Base-by-base conservation (phyloP, 192 early-diverging fungal species). In the Irineochytrium annulatum region DNA sequence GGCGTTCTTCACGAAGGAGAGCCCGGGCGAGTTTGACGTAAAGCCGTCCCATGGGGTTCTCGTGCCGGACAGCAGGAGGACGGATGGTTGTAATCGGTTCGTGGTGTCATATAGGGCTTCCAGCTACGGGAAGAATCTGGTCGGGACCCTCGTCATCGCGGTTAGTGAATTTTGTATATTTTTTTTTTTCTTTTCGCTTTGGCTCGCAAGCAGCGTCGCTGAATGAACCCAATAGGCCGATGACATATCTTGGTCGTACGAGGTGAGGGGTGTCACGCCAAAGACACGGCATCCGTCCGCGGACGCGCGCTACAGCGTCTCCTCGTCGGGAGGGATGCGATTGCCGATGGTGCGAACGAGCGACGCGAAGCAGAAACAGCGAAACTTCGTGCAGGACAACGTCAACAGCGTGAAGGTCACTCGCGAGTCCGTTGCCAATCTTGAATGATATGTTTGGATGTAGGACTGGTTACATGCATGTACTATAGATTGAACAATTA, bases 61-160 rank as follows among this genome's bases (percentile, higher is more conserved):
- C 43, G 58, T 72, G 51, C 72, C 78, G 20, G 63, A 65, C 4
- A 41, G 20, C 3, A 59, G 51, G 24, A 59, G 44, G 24, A 41
- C 51, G 3, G 63, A 71, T 16, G 59, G 52, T 0, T 67, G 70
- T 31, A 80, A 80, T 46, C 43, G 44, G 60, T 72, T 81, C 63
- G 63, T 76, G 24, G 64, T 81, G 2, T 64, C 67, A 26, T 81
- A 76, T 35, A 62, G 60, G 30, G 68, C 79, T 0, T 17, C 52
- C 17, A 62, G 49, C 26, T 74, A 78, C 32, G 79, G 76, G 16
- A 81, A 76, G 59, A 58, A 64, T 29, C 24, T 59, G 24, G 39
- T 69, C n/a, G 69, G 70, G 24, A 59, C 68, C 16, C 37, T 81
- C 33, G 49, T 78, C 3, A 67, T 81, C 33, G 79, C 78, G 76